Conservation (phyloP, 2,329 filamentous ascomycete species). For the Blastomyces gilchristii region DNA sequence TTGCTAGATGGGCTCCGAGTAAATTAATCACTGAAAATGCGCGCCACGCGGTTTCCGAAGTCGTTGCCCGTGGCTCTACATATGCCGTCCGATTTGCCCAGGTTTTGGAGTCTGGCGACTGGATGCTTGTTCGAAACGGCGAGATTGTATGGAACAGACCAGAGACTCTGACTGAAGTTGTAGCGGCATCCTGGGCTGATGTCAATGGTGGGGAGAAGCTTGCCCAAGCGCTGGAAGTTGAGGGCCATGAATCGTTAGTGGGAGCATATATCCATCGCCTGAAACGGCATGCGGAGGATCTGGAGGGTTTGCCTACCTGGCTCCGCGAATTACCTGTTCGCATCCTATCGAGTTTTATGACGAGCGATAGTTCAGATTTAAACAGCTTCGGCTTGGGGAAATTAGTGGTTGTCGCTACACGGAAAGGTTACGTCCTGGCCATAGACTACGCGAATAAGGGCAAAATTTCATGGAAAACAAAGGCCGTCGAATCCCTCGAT, state of each 20-base stretch:
- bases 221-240: conserved; percentile 70
- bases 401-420: conserved; percentile 67
- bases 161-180: conserved; percentile 70
- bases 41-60: conserved; percentile 67
- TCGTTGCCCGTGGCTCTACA: conserved; percentile 60
- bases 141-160: conserved; percentile 67
- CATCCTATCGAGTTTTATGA: conserved; percentile 53
- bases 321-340: conserved; percentile 58
- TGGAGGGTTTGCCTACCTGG: conserved; percentile 62
- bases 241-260: conserved; percentile 70
- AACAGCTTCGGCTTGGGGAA: conserved; percentile 78
- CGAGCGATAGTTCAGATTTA: conserved; percentile 43
- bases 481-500: conserved; percentile 49
- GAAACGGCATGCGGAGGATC: conserved; percentile 67
- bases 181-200: conserved; percentile 71
- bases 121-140: conserved; percentile 75
- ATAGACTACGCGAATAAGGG: conserved; percentile 68
- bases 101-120: conserved; percentile 57
- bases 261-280: conserved; percentile 82
- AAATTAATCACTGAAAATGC: conserved; percentile 38
- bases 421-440: conserved; percentile 66
- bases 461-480: conserved; percentile 62
- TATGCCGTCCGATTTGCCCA: conserved; percentile 72
- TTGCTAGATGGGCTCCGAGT: conserved; percentile 62
- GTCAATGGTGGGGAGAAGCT: conserved; percentile 62